Base-by-base conservation (phyloP, 2,329 filamentous ascomycete species). In the Sclerotinia borealis region DNA sequence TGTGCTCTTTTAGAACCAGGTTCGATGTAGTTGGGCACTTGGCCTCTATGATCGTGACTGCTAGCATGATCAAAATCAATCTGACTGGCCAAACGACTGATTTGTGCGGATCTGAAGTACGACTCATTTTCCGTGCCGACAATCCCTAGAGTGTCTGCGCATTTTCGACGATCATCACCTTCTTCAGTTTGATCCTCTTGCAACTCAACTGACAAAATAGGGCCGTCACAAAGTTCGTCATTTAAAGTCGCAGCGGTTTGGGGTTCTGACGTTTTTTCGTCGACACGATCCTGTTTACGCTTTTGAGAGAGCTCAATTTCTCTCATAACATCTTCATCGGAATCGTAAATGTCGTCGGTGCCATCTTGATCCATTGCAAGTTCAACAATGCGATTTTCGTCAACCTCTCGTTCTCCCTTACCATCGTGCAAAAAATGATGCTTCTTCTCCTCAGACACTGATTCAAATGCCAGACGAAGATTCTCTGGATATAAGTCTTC, bases 401-500 rank as follows among this genome's bases (percentile, higher is more conserved):
- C 87, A 6, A 92, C 85, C 27, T 87, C 79, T 49, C 64, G 65
- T 25, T 65, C 64, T 27, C 65, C 68, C 3, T 61, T 25, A 13
- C 64, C 61, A 58, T 69, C 50, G 34, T 65, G 19, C 27, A 49
- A 39, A 31, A n/a, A 15, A 27, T 68, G 62, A 56, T 68, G 62
- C 27, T 56, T 41, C 29, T 58, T 55, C 15, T 27, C 50, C 22
- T 43, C 64, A 36, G 48, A 60, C n/a, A 63, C 61, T 11, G 72
- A 63, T 0, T 80, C 80, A 5, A 85, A 72, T 3, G 75, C 77
- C n/a, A 78, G 77, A 19, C 77, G 73, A 27, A 92, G 75, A 54
- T 85, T 89, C 25, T 84, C 81, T 0, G 90, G 89, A 73, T 90
- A 96, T 19, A 99, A 79, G 72, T 98, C 93, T 73, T 93, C 89